These are phyloP conservation scores for Penicillium paxilli DNA, from an alignment of 495 filamentous ascomycete species.

Conservation along the genomic window DNA sequence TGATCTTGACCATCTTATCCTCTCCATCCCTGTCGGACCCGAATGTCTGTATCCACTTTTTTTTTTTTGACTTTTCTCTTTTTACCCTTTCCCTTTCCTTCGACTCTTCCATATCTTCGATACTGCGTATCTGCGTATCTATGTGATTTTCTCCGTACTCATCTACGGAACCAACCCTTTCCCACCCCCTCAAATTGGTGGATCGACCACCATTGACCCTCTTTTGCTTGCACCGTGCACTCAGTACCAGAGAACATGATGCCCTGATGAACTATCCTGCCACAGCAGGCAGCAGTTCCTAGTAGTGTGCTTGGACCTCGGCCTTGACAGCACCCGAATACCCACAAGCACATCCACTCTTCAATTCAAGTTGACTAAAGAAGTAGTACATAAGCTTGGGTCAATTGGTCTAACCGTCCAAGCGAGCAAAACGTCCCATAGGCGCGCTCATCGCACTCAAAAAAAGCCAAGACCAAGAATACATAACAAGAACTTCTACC, in stretches of 20 bases:
- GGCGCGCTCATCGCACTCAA: not conserved
- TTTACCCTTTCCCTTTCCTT: not conserved
- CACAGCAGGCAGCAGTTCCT: conserved; percentile 11
- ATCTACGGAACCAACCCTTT: conserved; percentile 2
- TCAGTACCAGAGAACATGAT: not conserved
- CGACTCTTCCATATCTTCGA: not conserved
- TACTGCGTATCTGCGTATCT: not conserved
- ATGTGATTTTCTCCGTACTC: no score
- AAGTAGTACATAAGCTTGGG: not conserved
- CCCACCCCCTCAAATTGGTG: conserved; percentile 1
- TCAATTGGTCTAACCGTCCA: not conserved
- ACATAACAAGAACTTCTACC: no score
- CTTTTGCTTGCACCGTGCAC: not conserved
- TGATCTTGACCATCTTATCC: not conserved
- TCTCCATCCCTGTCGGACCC: conserved; percentile 5
- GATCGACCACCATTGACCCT: conserved; percentile 2
- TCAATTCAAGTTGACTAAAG: no score
- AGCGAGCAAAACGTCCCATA: not conserved
- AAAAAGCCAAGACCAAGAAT: not conserved
- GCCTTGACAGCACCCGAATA: conserved; percentile 4
- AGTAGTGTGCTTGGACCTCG: conserved; percentile 4
- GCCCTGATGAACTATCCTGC: not conserved
- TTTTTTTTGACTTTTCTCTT: not conserved
- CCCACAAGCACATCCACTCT: not conserved
- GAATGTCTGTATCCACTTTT: not conserved